phyloP scores from a whole-genome alignment of 192 early-diverging fungal species.

The Podila clonocystis region DNA sequence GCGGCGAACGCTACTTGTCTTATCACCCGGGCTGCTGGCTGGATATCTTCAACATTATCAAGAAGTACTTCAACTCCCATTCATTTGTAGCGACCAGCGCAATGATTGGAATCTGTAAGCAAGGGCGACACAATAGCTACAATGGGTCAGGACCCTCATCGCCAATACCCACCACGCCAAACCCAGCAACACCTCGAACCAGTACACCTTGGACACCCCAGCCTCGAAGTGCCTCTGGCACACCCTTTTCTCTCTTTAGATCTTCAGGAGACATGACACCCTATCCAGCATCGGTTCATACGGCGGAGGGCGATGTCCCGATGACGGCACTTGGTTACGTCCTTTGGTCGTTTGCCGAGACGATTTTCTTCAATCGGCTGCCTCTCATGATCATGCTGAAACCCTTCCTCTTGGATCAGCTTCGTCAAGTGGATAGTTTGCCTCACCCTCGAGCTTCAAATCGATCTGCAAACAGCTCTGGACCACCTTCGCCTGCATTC shows the following conservation, averaged over 20 bases:
- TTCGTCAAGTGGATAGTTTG: conserved; percentile 35
- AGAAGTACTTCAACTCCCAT: conserved; percentile 37
- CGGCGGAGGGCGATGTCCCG: conserved; percentile 5
- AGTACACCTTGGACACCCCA: conserved; percentile 24
- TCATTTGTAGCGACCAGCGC: conserved; percentile 9
- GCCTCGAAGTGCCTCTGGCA: not conserved
- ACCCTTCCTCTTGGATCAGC: conserved; percentile 53
- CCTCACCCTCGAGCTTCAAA: conserved; percentile 3
- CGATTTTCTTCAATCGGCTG: conserved; percentile 56
- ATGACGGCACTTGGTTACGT: conserved; percentile 56
- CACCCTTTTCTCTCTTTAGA: conserved; percentile 6
- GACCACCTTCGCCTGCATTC: conserved; percentile 24
- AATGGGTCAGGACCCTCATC: conserved; percentile 17
- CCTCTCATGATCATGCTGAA: conserved; percentile 59
- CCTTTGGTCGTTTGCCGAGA: conserved; percentile 64
- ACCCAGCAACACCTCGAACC: conserved; percentile 21
- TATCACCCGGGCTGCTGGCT: conserved; percentile 56
- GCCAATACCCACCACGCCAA: conserved; percentile 7
- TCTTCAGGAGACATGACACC: conserved; percentile 17
- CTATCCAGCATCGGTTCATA: not conserved
- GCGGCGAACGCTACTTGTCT: conserved; percentile 57
- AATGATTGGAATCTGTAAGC: not conserved
- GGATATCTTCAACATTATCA: conserved; percentile 56
- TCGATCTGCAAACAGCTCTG: conserved; percentile 22
- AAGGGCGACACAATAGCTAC: conserved; percentile 1